Base-by-base conservation (phyloP, 345 rosid species). In the Chamaenerion angustifolium region DNA sequence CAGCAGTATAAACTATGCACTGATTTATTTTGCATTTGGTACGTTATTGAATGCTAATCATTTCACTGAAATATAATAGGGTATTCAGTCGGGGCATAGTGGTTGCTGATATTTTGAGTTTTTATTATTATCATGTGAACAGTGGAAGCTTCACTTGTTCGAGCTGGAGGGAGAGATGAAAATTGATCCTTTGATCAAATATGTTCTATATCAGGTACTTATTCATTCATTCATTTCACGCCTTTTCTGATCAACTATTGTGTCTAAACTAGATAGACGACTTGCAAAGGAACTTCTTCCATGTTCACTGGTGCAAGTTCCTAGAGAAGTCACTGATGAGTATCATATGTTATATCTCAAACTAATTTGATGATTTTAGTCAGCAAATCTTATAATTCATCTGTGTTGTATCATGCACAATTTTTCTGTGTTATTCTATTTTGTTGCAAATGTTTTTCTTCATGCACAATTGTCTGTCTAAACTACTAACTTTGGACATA, bases 111-210 rank as follows among this genome's bases (percentile, higher is more conserved):
- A 31, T 2, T 51, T 53, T 25, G 6, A 6, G 40, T 44, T 42
- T 10, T 43, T 13, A 11, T n/a, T 53, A 31, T 56, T 25, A 9
- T 55, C 21, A 2, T n/a, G 31, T 35, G 41, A 0, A 47, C 82
- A 92, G 96, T 88, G 96, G 99, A 93, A 93, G 56, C 95, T 88
- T 70, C 96, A 88, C 68, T 55, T 84, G 49, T 88, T 85, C 58
- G 96, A 82, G 80, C 94, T 92, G 19, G 96, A 92, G 83, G 71
- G 77, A 71, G 94, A 88, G 69, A 61, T 87, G 94, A 79, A 88
- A 75, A 68, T 66, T 14, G 85, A 82, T 4, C 86, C 95, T 55
- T 70, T 64, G 25, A 71, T 88, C 57, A 92, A 92, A 68, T 84
- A 88, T 56, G 96, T 82, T 52, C 73, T 84, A 21, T 88, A 92